Evolutionary conservation across 164 flowering plant genomes (phyloP).

Genomic region (Umbilicus rupestris): DNA sequence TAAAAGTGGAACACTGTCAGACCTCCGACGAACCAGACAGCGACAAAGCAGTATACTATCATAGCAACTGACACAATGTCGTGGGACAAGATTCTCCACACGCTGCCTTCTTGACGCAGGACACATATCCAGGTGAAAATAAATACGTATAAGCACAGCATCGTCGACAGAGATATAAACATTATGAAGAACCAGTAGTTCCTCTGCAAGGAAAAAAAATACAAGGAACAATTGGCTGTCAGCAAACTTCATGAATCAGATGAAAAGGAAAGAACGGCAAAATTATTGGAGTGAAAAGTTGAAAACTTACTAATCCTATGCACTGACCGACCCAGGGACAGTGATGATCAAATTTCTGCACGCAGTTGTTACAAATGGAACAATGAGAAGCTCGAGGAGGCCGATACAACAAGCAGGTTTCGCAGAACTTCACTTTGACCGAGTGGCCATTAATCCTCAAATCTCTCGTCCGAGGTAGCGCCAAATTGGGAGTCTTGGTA

Average conservation of each 20-base stretch:
- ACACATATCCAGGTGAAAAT: constrained; percentile 58
- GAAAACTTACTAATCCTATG: constrained; percentile 51
- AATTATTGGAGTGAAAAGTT: neutral
- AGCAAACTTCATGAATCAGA: neutral
- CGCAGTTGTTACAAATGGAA: constrained; percentile 67
- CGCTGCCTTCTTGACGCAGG: constrained; percentile 27
- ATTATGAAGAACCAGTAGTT: constrained; percentile 71
- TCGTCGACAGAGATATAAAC: constrained; percentile 60
- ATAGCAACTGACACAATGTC: constrained; percentile 51
- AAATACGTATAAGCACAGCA: constrained; percentile 61
- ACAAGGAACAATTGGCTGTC: neutral
- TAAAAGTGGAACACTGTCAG: constrained; percentile 66
- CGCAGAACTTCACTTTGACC: constrained; percentile 56
- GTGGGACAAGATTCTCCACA: constrained; percentile 46
- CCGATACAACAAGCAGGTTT: constrained; percentile 70
- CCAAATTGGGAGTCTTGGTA: constrained; percentile 7
- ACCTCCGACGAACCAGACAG: constrained; percentile 80
- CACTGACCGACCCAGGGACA: constrained; percentile 92
- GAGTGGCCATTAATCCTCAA: constrained; percentile 31
- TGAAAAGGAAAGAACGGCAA: neutral
- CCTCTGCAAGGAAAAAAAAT: constrained; percentile 31
- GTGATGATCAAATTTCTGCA: constrained; percentile 77
- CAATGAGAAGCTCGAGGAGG: constrained; percentile 83
- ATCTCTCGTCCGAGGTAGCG: constrained; percentile 49
- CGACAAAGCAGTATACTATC: constrained; percentile 49